Percentiles rank a stretch among this genome's conserved stretches.
phyloP scores from a whole-genome alignment of 2,329 filamentous ascomycete species.

The Incumbomyces lentus region DNA sequence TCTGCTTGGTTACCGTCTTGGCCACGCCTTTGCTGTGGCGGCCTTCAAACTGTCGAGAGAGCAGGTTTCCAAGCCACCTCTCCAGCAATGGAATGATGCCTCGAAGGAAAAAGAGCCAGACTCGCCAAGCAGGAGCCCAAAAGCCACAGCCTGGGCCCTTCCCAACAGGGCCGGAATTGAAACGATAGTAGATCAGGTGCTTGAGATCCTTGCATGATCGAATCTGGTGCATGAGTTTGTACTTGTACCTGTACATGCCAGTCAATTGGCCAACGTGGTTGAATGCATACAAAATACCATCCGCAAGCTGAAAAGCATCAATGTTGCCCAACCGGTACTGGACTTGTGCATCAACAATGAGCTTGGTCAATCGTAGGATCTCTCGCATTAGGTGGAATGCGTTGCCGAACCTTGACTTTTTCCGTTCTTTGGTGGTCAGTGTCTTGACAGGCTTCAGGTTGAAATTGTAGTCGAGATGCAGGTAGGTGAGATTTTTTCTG shows the following conservation, averaged over 20 bases:
- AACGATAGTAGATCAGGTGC: conserved; percentile 97
- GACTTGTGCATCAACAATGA: conserved; percentile 97
- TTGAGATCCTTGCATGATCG: conserved; percentile 98
- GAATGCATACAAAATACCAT: conserved; percentile 98
- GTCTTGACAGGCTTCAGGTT: conserved; percentile 99
- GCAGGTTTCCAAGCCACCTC: conserved; percentile 90
- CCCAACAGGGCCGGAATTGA: conserved; percentile 92
- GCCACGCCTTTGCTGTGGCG: conserved; percentile 97
- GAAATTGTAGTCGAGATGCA: conserved; percentile 99
- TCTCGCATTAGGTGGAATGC: conserved; percentile 99
- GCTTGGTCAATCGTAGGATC: conserved; percentile 86
- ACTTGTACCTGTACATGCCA: conserved; percentile 99
- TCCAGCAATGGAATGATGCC: conserved; percentile 95
- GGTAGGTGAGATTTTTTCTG: conserved; percentile 93
- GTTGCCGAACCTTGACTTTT: conserved; percentile 98
- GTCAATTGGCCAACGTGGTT: conserved; percentile 98
- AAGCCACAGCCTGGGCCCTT: conserved; percentile 98
- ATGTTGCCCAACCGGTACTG: conserved; percentile 97
- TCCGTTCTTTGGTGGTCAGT: conserved; percentile 93
- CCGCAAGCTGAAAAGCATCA: conserved; percentile 94
- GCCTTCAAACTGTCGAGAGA: conserved; percentile 95
- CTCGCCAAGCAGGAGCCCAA: conserved; percentile 97
- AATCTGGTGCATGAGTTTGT: conserved; percentile 99
- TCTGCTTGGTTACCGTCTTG: conserved; percentile 98
- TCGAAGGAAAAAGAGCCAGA: conserved; percentile 99